Conservation (phyloP, 2,329 filamentous ascomycete species). For the Lachnellula hyalina region DNA sequence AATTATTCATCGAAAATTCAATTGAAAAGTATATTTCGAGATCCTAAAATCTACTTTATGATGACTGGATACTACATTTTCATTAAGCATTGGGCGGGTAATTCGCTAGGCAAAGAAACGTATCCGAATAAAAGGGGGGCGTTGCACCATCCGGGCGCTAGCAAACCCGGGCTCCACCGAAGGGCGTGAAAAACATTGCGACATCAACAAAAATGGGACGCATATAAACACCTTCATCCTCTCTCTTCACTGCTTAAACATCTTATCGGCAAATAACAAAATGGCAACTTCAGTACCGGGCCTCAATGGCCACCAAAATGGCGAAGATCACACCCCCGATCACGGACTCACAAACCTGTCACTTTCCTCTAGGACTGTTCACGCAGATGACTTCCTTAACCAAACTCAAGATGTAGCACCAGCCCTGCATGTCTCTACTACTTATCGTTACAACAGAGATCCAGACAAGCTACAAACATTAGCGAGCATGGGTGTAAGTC, state of each 20-base stretch:
- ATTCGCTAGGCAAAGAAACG: no score
- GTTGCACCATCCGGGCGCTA: no score
- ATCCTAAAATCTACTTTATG: no score
- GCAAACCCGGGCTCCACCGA: no score
- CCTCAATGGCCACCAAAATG: slow-evolving; percentile 13
- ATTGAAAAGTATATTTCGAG: no score
- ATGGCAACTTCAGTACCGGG: slow-evolving; percentile 16
- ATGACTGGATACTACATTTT: no score
- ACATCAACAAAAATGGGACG: no score
- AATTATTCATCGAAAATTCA: no score
- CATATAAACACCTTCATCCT: no score
- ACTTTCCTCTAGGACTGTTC: slow-evolving; percentile 68
- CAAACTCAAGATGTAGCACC: slow-evolving; percentile 76
- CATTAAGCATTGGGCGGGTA: no score
- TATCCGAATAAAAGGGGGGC: no score
- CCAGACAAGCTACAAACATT: slow-evolving; percentile 56
- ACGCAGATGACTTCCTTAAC: slow-evolving; percentile 76
- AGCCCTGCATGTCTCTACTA: slow-evolving; percentile 85
- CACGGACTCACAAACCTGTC: slow-evolving; percentile 35
- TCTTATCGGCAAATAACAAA: neutral
- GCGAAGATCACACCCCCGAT: slow-evolving; percentile 10
- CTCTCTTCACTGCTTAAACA: neutral
- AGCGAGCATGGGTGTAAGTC: slow-evolving; percentile 51
- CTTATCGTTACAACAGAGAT: slow-evolving; percentile 73
- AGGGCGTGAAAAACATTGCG: no score